Evolutionary conservation across 352 stramenopile species (phyloP).

Genomic region (Phytopythium helicoides): DNA sequence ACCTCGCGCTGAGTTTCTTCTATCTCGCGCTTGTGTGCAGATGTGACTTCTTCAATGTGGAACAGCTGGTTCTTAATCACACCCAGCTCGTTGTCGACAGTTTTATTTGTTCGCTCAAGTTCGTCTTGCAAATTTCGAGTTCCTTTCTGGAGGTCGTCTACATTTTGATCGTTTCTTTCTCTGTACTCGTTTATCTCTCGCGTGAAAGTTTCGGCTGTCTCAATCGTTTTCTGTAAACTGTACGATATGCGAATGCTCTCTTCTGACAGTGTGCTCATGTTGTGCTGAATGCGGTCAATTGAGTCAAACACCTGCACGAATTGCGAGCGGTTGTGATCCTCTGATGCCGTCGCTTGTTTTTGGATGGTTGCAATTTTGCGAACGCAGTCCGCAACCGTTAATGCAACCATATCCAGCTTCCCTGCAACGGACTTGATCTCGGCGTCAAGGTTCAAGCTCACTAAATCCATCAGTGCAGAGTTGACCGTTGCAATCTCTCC

Average conservation of each 20-base stretch:
- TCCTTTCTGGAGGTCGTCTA: conserved; percentile 36
- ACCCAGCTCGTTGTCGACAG: conserved; percentile 57
- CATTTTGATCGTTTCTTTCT: conserved; percentile 29
- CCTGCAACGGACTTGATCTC: conserved; percentile 49
- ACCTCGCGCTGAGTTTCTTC: conserved; percentile 58
- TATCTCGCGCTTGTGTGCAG: conserved; percentile 50
- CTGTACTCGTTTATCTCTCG: conserved; percentile 49
- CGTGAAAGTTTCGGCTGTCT: conserved; percentile 41
- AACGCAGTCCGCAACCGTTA: conserved; percentile 49
- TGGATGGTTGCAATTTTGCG: conserved; percentile 55
- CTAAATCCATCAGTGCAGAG: conserved; percentile 41
- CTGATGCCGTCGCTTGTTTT: conserved; percentile 47
- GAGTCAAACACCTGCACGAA: conserved; percentile 68
- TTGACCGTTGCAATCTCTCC: conserved; percentile 52
- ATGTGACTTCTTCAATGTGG: conserved; percentile 67
- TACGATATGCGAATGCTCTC: conserved; percentile 70
- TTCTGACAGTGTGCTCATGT: conserved; percentile 66
- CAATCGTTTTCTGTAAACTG: conserved; percentile 57
- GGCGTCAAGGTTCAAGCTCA: conserved; percentile 54
- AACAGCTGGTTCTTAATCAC: conserved; percentile 77
- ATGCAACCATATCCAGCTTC: conserved; percentile 56
- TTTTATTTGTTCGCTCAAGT: conserved; percentile 47
- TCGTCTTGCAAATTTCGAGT: conserved; percentile 38
- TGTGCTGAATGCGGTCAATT: conserved; percentile 56
- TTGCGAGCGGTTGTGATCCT: conserved; percentile 60